Conservation (phyloP, 371 early-diverging fungal species). For the Mucor velutinosus region DNA sequence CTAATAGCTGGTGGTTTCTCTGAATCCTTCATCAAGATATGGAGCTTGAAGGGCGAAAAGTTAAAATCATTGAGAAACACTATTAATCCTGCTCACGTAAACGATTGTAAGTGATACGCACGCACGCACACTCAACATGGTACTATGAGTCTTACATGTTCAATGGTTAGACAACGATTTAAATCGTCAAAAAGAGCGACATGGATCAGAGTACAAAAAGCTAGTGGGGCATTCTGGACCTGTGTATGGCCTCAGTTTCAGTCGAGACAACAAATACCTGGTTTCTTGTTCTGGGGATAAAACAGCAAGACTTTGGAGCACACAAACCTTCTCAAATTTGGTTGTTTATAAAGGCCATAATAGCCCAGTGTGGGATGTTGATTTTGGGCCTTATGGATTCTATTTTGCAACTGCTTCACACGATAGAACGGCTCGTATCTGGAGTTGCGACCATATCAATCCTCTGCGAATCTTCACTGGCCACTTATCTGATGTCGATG, state of each 20-base stretch:
- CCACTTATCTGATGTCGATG: slow-evolving; percentile 98
- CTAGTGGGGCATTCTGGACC: slow-evolving; percentile 98
- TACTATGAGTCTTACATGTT: neutral
- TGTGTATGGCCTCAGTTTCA: slow-evolving; percentile 92
- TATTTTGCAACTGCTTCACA: slow-evolving; percentile 98
- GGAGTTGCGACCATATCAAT: slow-evolving; percentile 94
- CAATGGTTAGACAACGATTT: slow-evolving; percentile 47
- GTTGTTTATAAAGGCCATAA: slow-evolving; percentile 97
- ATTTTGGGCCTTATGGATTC: slow-evolving; percentile 87
- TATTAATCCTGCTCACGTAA: slow-evolving; percentile 60
- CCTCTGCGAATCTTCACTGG: slow-evolving; percentile 98
- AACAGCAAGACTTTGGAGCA: slow-evolving; percentile 97
- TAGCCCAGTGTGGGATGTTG: slow-evolving; percentile 97
- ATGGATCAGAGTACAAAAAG: slow-evolving; percentile 62
- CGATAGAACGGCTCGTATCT: slow-evolving; percentile 96
- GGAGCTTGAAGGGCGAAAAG: slow-evolving; percentile 76
- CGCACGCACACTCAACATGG: neutral
- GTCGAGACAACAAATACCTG: slow-evolving; percentile 86
- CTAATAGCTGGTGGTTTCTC: slow-evolving; percentile 82
- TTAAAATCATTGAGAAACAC: slow-evolving; percentile 62
- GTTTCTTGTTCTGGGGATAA: slow-evolving; percentile 96
- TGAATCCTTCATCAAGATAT: slow-evolving; percentile 84
- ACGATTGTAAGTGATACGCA: slow-evolving; percentile 41
- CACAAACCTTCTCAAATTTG: slow-evolving; percentile 88
- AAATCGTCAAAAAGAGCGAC: slow-evolving; percentile 52